Conservation (phyloP, 768 basidiomycete genomes). For the Panus rudis region DNA sequence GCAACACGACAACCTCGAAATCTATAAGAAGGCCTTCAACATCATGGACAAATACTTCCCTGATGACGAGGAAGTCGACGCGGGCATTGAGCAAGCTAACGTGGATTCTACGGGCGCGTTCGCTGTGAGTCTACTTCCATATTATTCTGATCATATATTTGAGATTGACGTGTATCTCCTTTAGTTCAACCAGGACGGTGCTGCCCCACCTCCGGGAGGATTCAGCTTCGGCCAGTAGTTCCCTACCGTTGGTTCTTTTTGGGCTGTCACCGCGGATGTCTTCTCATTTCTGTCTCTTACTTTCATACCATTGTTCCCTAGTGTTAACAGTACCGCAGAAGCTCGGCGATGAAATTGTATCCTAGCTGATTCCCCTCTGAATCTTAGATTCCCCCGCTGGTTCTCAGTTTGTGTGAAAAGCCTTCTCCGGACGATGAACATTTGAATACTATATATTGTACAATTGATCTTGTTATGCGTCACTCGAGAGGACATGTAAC, state of each 20-base stretch:
- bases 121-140: conserved; percentile 43
- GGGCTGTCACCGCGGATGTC: neutral
- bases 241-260: conserved; percentile 6
- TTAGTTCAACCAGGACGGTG: conserved; percentile 80
- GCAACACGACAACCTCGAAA: conserved; percentile 98
- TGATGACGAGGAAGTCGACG: conserved; percentile 90
- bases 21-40: conserved; percentile 99
- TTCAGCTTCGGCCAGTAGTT: conserved; percentile 78
- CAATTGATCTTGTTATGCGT: too few relatives aligned
- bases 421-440: too few relatives aligned
- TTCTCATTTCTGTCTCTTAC: neutral
- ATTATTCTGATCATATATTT: conserved; percentile 7
- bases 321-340: neutral
- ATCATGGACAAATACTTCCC: conserved; percentile 99
- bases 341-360: neutral
- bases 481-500: too few relatives aligned
- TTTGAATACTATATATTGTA: too few relatives aligned
- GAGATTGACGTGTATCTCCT: conserved; percentile 1
- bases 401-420: too few relatives aligned
- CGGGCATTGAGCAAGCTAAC: conserved; percentile 68
- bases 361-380: too few relatives aligned
- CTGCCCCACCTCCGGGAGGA: conserved; percentile 89
- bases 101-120: conserved; percentile 71
- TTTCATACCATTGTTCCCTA: conserved; percentile 4
- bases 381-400: too few relatives aligned